Evolutionary conservation across 805 yeast species (phyloP).

Genomic region (Priceomyces castillae): DNA sequence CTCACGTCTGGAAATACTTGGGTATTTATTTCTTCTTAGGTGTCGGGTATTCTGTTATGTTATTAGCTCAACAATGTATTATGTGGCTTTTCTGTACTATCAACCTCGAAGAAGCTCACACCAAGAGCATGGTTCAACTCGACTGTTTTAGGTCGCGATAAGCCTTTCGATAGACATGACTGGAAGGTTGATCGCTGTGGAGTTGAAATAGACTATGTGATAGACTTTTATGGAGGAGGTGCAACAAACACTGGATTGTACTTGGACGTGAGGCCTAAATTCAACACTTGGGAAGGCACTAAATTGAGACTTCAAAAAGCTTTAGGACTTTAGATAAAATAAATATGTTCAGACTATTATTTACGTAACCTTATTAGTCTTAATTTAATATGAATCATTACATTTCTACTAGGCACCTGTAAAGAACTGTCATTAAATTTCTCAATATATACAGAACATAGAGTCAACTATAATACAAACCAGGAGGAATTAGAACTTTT

Average conservation of each 20-base stretch:
- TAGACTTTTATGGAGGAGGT: conserved; percentile 76
- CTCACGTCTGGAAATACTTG: conserved; percentile 66
- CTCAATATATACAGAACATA: conserved; percentile 5
- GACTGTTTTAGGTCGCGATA: conserved; percentile 62
- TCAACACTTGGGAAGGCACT: conserved; percentile 77
- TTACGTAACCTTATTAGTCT: too few relatives aligned
- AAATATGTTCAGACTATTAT: too few relatives aligned
- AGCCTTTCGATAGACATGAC: conserved; percentile 95
- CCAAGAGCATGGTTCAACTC: conserved; percentile 78
- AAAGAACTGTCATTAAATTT: background rate
- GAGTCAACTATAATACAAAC: conserved; percentile 5
- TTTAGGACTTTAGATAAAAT: conserved; percentile 53
- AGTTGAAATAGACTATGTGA: conserved; percentile 77
- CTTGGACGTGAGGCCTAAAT: conserved; percentile 89
- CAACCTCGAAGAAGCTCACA: conserved; percentile 74
- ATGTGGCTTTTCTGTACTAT: too few relatives aligned
- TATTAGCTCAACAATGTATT: conserved; percentile 39
- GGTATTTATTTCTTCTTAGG: conserved; percentile 78
- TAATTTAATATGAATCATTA: too few relatives aligned
- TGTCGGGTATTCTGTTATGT: conserved; percentile 48
- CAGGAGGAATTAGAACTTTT: background rate
- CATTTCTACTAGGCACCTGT: background rate
- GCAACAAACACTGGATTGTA: conserved; percentile 56
- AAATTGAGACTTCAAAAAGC: conserved; percentile 64
- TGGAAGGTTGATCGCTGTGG: conserved; percentile 92